A percentile compares a stretch with the other conserved stretches of the same genome.
Evolutionary conservation across 768 basidiomycete genomes (phyloP).

Genomic region (Neoboletus subvelutipes): DNA sequence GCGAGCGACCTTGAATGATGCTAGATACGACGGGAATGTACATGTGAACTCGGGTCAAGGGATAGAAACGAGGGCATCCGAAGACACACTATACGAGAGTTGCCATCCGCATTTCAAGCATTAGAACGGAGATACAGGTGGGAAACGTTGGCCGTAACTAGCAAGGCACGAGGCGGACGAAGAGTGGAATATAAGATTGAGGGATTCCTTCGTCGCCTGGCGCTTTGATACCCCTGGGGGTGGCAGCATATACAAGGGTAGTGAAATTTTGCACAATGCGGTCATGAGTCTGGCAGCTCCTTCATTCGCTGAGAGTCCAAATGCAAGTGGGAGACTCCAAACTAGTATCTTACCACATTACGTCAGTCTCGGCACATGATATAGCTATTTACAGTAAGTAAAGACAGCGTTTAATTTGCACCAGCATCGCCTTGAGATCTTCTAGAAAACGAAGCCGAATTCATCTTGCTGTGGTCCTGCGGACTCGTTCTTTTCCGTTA

Average conservation of each 20-base stretch:
- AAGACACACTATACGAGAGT: neutral
- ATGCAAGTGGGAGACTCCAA: no score
- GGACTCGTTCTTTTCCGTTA: no score
- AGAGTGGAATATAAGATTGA: neutral
- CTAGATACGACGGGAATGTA: conserved; percentile 20
- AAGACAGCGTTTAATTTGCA: no score
- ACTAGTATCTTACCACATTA: no score
- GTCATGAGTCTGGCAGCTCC: neutral
- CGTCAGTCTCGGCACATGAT: no score
- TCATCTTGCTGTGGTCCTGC: neutral
- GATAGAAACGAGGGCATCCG: conserved; percentile 7
- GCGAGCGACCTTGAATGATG: conserved; percentile 13
- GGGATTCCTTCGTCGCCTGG: neutral
- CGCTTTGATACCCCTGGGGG: neutral
- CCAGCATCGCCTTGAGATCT: no score
- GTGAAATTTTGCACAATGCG: neutral
- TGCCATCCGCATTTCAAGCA: no score
- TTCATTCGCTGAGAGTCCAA: no score
- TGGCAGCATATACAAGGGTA: neutral
- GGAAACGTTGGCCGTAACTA: neutral
- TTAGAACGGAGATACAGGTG: neutral
- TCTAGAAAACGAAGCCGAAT: neutral
- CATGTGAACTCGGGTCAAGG: conserved; percentile 18
- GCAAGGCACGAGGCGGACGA: neutral
- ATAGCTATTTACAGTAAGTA: no score